Conservation (phyloP, 2,329 filamentous ascomycete genomes). For the Magnaporthiopsis incrustans region DNA sequence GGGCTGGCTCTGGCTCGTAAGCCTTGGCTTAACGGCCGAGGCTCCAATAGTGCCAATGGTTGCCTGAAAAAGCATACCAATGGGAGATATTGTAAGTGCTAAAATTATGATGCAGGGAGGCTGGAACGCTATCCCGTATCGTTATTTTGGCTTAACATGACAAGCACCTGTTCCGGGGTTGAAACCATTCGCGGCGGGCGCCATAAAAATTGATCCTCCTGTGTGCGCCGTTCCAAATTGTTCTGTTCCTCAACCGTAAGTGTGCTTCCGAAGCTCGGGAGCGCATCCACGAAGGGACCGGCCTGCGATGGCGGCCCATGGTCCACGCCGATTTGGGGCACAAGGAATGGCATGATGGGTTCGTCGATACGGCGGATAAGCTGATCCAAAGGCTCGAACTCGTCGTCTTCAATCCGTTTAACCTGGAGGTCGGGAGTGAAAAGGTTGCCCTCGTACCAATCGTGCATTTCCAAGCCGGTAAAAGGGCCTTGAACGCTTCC, state of each 20-base stretch:
- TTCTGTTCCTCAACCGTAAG: constrained; percentile 97
- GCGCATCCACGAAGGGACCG: constrained; percentile 63
- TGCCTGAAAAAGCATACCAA: constrained; percentile 47
- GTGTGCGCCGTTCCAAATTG: constrained; percentile 89
- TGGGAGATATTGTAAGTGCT: constrained; percentile 91
- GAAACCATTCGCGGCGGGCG: constrained; percentile 91
- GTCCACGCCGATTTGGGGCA: constrained; percentile 91
- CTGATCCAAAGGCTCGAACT: constrained; percentile 92
- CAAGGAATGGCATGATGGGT: constrained; percentile 92
- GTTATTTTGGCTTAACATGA: constrained; percentile 71
- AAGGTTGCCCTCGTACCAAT: constrained; percentile 99
- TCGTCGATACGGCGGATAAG: constrained; percentile 94
- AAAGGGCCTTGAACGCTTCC: constrained; percentile 90
- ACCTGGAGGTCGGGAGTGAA: constrained; percentile 92
- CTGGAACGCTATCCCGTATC: constrained; percentile 41
- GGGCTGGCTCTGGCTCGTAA: too few relatives aligned
- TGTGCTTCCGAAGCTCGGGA: constrained; percentile 93
- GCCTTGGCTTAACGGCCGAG: too few relatives aligned
- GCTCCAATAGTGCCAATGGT: constrained; percentile 46
- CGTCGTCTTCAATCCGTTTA: constrained; percentile 85
- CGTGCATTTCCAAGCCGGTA: constrained; percentile 96
- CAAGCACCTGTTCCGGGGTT: constrained; percentile 62
- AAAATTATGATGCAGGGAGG: constrained; percentile 76
- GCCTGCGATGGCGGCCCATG: constrained; percentile 64
- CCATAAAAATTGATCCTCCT: constrained; percentile 96